Percentiles rank a stretch among this genome's conserved stretches.
These are phyloP conservation scores for Fistulinella prunicolor DNA, from an alignment of 768 basidiomycete species.

Conservation along the genomic window DNA sequence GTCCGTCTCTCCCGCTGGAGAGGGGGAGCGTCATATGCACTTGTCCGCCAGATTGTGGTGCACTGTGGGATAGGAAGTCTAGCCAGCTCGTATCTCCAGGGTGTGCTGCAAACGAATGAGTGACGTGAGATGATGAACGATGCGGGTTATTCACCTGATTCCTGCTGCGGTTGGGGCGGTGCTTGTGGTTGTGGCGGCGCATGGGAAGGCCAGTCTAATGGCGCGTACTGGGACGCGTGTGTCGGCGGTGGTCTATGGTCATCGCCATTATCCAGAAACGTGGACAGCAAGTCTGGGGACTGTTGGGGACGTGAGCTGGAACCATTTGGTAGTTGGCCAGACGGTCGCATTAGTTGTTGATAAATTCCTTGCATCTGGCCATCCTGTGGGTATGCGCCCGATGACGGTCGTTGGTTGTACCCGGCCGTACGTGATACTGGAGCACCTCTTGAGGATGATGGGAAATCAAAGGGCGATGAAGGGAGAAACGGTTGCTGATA, in stretches of 20 bases:
- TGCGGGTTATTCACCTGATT: conserved; percentile 17
- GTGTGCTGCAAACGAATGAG: conserved; percentile 17
- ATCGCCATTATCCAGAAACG: conserved; percentile 29
- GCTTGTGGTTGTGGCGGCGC: conserved; percentile 22
- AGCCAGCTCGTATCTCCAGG: conserved; percentile 33
- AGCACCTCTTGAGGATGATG: conserved; percentile 28
- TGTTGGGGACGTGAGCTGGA: conserved; percentile 23
- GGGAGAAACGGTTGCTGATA: conserved; percentile 26
- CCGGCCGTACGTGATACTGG: conserved; percentile 20
- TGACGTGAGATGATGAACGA: not conserved
- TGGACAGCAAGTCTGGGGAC: conserved; percentile 27
- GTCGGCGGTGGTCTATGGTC: conserved; percentile 24
- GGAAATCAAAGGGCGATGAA: conserved; percentile 29
- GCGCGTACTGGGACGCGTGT: conserved; percentile 23
- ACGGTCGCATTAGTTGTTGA: conserved; percentile 29
- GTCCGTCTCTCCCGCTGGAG: conserved; percentile 21
- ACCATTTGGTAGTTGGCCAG: conserved; percentile 16
- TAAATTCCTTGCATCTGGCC: conserved; percentile 31
- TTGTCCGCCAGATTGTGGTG: conserved; percentile 24
- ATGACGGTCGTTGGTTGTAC: conserved; percentile 28
- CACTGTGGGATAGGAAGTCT: conserved; percentile 31
- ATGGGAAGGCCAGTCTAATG: conserved; percentile 36
- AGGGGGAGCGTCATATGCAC: conserved; percentile 30
- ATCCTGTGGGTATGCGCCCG: conserved; percentile 30
- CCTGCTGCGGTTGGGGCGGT: conserved; percentile 22